Conservation (phyloP, 495 filamentous ascomycete species). For the Cercophora newfieldiana region DNA sequence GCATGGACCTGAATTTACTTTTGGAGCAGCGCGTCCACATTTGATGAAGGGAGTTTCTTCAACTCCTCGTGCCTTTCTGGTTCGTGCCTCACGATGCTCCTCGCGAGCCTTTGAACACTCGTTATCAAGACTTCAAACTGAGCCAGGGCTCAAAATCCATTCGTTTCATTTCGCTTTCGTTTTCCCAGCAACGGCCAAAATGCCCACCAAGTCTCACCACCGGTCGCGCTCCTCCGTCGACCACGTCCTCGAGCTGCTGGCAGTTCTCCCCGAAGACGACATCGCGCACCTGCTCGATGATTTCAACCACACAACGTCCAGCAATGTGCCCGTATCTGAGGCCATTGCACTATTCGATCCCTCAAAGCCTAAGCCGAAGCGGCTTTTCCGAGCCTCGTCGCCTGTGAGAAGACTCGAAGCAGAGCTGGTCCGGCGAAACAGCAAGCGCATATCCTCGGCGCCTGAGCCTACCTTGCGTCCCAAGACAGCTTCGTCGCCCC, state of each 20-base stretch:
- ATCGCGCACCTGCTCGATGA: constrained; percentile 39
- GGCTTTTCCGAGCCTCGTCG: constrained; percentile 29
- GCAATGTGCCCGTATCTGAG: constrained; percentile 40
- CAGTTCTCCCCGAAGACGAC: constrained; percentile 38
- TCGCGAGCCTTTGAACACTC: constrained; percentile 12
- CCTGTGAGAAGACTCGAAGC: constrained; percentile 35
- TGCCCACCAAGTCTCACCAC: constrained; percentile 36
- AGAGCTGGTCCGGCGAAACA: constrained; percentile 38
- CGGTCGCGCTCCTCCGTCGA: constrained; percentile 40
- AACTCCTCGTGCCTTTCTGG: background rate
- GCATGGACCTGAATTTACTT: background rate
- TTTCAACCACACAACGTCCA: constrained; percentile 39
- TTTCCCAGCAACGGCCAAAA: constrained; percentile 19
- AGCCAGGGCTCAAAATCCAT: constrained; percentile 16
- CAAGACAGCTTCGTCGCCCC: constrained; percentile 14
- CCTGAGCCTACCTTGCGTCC: constrained; percentile 20
- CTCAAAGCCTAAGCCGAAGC: constrained; percentile 22
- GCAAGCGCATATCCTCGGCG: constrained; percentile 34
- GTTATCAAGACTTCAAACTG: background rate
- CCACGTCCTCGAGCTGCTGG: constrained; percentile 42
- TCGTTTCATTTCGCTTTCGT: constrained; percentile 17
- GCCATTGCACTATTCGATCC: constrained; percentile 39
- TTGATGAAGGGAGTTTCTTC: constrained; percentile 4
- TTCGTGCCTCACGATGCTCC: constrained; percentile 19
- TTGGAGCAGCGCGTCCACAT: background rate